Evolutionary conservation across 768 basidiomycete genomes (phyloP).

Genomic region (Leucosporidium yakuticum): DNA sequence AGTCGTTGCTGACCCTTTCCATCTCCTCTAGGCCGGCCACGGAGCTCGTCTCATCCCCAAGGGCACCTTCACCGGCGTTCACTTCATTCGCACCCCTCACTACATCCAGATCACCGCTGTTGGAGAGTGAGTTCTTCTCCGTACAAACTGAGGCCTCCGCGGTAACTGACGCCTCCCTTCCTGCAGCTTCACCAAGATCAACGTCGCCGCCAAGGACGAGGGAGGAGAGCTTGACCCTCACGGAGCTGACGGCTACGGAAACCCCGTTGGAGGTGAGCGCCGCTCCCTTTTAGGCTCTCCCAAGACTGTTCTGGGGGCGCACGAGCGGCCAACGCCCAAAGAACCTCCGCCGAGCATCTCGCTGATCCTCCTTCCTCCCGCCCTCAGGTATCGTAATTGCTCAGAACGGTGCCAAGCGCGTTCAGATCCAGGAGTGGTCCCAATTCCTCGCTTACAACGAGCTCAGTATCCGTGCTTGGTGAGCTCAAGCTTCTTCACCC

Average conservation of each 20-base stretch:
- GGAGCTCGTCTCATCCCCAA: conserved; percentile 38
- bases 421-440: conserved; percentile 67
- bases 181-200: conserved; percentile 45
- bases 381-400: neutral
- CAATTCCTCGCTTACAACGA: conserved; percentile 46
- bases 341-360: too few species aligned
- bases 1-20: too few species aligned
- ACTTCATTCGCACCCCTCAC: conserved; percentile 26
- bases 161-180: too few species aligned
- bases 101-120: conserved; percentile 44
- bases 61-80: conserved; percentile 37
- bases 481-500: conserved; percentile 7
- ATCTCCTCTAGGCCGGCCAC: conserved; percentile 48
- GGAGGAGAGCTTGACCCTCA: conserved; percentile 42
- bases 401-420: conserved; percentile 36
- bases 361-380: too few species aligned
- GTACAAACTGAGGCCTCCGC: too few species aligned
- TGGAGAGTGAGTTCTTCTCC: too few species aligned
- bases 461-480: conserved; percentile 40
- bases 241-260: neutral
- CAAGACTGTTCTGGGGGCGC: too few species aligned
- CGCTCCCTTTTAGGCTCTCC: too few species aligned
- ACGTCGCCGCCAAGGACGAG: conserved; percentile 44
- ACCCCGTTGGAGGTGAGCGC: neutral
- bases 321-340: too few species aligned